Base-by-base conservation (phyloP, 176 grass and related monocot genomes). In the Triticum monococcum region DNA sequence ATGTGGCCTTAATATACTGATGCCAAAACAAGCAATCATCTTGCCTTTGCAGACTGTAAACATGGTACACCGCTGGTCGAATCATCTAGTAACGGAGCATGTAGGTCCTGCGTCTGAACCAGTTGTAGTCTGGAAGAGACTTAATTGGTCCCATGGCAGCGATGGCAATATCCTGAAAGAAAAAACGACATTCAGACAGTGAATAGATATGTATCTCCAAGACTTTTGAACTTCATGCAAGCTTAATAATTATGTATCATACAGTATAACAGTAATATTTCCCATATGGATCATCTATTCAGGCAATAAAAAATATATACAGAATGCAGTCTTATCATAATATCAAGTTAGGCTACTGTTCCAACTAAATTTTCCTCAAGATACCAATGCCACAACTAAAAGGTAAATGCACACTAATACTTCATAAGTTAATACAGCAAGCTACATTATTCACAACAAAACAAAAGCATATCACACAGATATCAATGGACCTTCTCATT, bases 81-180 rank as follows among this genome's bases (percentile, higher is more conserved):
- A 86, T 88, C 87, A 86, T 88, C 87, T 95, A 98, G 86, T 99
- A 99, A 22, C 94, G 97, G 28, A 96, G 92, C 97, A 97, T 61
- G 89, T 94, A 99, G 64, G 97, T 99, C 64, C 94, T 81, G 92
- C 97, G 97, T 78, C 94, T 94, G 90, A 99, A 99, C 97, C 97
- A 99, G 87, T 99, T 99, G 89, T 99, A 99, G 78, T 99, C 94
- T 2, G 97, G 97, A 81, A 99, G 94, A 64, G 79, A 68, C 91
- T 97, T 85, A 64, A 99, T 89, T 18, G 97, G 94, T 69, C 97
- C 97, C 92, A 99, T 85, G 68, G 97, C 97, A 75, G 94, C 94
- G 48, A 99, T 91, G 46, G 92, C 97, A 78, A 99, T 70, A 81
- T 99, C 97, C 97, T 99, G 75, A 32, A 70, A 82, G 28, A 67